phyloP scores from a whole-genome alignment of 2,329 filamentous ascomycete genomes.

The Dothideomycetes sp. region DNA sequence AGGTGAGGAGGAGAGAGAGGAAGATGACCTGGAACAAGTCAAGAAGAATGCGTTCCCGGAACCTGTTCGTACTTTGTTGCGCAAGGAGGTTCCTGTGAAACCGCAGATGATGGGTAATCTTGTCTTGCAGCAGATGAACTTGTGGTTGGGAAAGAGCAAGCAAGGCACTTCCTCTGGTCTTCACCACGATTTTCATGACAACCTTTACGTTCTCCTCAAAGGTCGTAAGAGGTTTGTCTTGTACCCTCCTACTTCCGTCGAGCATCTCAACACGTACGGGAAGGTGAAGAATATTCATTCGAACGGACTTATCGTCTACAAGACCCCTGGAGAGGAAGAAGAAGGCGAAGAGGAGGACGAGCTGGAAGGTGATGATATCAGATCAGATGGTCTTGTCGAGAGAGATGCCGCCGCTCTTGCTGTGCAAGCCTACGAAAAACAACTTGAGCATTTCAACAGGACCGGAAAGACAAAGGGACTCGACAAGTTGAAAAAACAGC shows the following conservation, averaged over 20 bases:
- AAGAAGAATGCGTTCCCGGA: conserved; percentile 5
- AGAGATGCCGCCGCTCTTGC: conserved; percentile 5
- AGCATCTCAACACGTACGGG: conserved; percentile 5
- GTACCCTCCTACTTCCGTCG: conserved; percentile 3
- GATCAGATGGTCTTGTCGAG: conserved; percentile 9
- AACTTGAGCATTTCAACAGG: background rate
- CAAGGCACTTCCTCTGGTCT: conserved; percentile 7
- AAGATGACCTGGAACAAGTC: background rate
- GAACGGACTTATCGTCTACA: conserved; percentile 12
- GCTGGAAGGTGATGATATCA: conserved; percentile 3
- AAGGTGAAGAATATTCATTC: conserved; percentile 1
- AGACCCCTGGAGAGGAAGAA: conserved; percentile 1
- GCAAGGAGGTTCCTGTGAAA: conserved; percentile 1
- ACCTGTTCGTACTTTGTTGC: conserved; percentile 6
- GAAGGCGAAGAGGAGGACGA: background rate
- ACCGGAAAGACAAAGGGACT: conserved; percentile 1
- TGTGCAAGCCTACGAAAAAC: conserved; percentile 7
- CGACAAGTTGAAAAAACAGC: background rate
- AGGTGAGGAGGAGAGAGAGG: background rate
- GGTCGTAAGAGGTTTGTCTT: conserved; percentile 9
- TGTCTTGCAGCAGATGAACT: conserved; percentile 12
- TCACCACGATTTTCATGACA: conserved; percentile 13
- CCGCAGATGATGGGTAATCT: conserved; percentile 11
- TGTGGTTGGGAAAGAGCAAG: conserved; percentile 10
- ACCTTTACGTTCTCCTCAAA: conserved; percentile 10